A percentile compares a stretch with the other conserved stretches of the same genome.
These are phyloP conservation scores for Phytopythium montanum DNA, from an alignment of 352 stramenopile species.

Conservation along the genomic window DNA sequence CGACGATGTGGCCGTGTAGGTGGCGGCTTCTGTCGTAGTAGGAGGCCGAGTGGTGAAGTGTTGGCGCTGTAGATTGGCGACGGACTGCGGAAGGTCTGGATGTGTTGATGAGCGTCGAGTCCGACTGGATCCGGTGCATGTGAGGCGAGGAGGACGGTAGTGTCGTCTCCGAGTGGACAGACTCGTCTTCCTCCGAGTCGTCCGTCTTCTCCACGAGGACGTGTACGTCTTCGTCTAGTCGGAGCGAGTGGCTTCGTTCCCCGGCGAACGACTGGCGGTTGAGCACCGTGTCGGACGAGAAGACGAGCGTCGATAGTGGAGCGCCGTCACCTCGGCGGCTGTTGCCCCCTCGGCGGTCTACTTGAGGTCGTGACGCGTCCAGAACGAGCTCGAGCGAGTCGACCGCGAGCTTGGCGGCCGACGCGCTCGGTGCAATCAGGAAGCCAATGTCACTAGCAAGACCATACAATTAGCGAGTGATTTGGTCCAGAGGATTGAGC, in stretches of 20 bases:
- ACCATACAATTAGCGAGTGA: background rate
- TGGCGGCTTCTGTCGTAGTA: constrained; percentile 9
- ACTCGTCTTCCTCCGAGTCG: background rate
- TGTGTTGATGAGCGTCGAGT: background rate
- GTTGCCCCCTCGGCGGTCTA: background rate
- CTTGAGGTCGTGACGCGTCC: background rate
- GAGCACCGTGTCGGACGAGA: constrained; percentile 43
- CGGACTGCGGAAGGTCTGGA: background rate
- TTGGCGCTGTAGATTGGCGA: constrained; percentile 3
- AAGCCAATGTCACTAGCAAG: constrained; percentile 40
- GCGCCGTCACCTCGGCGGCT: background rate
- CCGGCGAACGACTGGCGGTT: constrained; percentile 41
- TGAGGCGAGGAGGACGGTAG: background rate
- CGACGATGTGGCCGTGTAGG: constrained; percentile 36
- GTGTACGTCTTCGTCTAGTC: constrained; percentile 9
- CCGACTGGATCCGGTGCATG: constrained; percentile 1
- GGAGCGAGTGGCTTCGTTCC: constrained; percentile 21
- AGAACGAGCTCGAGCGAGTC: constrained; percentile 19
- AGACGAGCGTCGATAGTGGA: constrained; percentile 35
- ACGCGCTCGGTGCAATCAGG: constrained; percentile 40
- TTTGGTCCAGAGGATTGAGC: background rate
- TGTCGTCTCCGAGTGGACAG: background rate
- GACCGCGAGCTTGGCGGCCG: constrained; percentile 35
- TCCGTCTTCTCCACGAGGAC: background rate
- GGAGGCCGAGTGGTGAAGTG: constrained; percentile 17